A percentile compares a stretch with the other conserved stretches of the same genome.
These are phyloP conservation scores for Fraxinus sp. DNA, from an alignment of 305 asterid genomes.

Conservation along the genomic window DNA sequence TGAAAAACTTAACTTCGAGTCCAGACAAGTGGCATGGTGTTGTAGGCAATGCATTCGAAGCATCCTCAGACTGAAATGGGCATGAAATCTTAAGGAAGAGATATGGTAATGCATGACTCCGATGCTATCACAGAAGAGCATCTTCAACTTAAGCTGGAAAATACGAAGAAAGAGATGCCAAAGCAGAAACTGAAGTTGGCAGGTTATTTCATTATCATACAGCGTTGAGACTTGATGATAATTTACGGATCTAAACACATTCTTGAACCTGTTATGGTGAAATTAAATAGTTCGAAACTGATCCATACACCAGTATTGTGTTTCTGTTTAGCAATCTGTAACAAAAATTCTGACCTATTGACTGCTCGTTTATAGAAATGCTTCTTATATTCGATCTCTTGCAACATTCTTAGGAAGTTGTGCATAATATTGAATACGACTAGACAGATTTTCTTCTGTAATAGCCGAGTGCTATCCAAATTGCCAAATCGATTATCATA, in stretches of 20 bases:
- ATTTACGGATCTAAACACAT: slow-evolving; percentile 51
- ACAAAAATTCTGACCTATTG: slow-evolving; percentile 27
- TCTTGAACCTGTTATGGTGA: slow-evolving; percentile 32
- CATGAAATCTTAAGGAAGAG: slow-evolving; percentile 33
- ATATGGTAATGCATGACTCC: slow-evolving; percentile 15
- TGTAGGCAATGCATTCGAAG: slow-evolving; percentile 20
- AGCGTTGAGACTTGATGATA: slow-evolving; percentile 31
- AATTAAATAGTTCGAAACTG: slow-evolving; percentile 33
- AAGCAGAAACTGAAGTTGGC: slow-evolving; percentile 20
- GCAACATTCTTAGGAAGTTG: background rate
- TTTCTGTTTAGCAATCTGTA: slow-evolving; percentile 42
- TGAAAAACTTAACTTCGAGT: slow-evolving; percentile 17
- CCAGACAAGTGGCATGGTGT: slow-evolving; percentile 21
- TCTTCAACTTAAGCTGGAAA: slow-evolving; percentile 8
- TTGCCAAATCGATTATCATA: background rate
- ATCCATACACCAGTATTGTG: slow-evolving; percentile 33
- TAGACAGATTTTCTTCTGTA: background rate
- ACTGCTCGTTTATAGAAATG: slow-evolving; percentile 23
- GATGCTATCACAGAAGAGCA: background rate
- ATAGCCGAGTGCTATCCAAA: background rate
- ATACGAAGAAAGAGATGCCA: slow-evolving; percentile 2
- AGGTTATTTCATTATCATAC: slow-evolving; percentile 34
- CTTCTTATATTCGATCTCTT: slow-evolving; percentile 18
- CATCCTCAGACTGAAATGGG: slow-evolving; percentile 32
- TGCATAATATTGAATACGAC: no score